Percentiles rank a stretch among this genome's conserved stretches.
These are phyloP conservation scores for Sextonia rubra DNA, from an alignment of 164 flowering plant genomes.

Conservation along the genomic window DNA sequence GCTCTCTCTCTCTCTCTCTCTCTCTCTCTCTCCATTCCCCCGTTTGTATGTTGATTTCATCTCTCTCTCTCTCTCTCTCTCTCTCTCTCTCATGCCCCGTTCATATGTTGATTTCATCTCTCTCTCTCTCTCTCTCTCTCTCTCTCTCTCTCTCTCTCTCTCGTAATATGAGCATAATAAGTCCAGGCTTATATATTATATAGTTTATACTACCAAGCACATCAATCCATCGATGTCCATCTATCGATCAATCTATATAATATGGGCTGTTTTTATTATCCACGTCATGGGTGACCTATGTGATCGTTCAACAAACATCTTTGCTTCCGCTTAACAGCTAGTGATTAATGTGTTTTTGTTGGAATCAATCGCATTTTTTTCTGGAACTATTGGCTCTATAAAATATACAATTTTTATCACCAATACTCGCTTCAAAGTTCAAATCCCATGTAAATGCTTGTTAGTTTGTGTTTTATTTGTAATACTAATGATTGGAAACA, in stretches of 20 bases:
- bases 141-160: not conserved
- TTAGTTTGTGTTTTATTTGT: not conserved
- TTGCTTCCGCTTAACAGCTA: not conserved
- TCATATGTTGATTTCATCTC: too few relatives aligned
- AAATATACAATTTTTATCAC: too few relatives aligned
- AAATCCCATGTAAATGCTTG: not conserved
- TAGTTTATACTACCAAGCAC: not conserved
- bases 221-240: not conserved
- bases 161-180: not conserved
- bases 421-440: not conserved
- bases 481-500: slow-evolving; percentile 7
- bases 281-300: slow-evolving; percentile 5
- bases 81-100: not conserved
- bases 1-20: not conserved
- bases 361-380: too few relatives aligned
- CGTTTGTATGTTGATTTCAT: slow-evolving; percentile 1
- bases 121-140: slow-evolving; percentile 3
- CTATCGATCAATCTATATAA: not conserved
- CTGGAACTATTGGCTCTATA: too few relatives aligned
- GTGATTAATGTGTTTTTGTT: too few relatives aligned
- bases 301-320: not conserved
- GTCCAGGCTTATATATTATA: not conserved
- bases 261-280: not conserved
- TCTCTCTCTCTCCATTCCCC: not conserved
- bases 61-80: not conserved